These are phyloP conservation scores for Piromyces finnis DNA, from an alignment of 192 early-diverging fungal genomes.

Conservation along the genomic window DNA sequence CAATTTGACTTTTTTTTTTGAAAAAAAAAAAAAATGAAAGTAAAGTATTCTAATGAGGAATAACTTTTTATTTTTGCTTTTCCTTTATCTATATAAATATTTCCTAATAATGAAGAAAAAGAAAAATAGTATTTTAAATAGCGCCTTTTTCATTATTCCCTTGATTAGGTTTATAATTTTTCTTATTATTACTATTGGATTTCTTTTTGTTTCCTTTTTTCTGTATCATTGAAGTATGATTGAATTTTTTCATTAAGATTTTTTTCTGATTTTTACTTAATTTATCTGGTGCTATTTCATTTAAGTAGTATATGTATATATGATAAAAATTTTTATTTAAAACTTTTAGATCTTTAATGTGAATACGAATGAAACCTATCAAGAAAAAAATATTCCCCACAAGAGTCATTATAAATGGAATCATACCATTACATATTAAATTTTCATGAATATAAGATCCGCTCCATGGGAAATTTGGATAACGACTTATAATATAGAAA, in stretches of 20 bases:
- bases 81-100: no score
- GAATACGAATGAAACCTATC: neutral
- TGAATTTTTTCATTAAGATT: neutral
- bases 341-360: neutral
- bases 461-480: neutral
- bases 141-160: no score
- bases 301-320: neutral
- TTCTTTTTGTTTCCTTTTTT: neutral
- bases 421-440: neutral
- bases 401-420: neutral
- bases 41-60: no score
- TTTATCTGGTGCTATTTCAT: neutral
- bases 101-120: no score
- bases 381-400: neutral
- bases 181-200: neutral
- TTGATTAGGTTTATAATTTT: no score
- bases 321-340: neutral
- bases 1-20: no score
- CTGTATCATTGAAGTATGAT: neutral
- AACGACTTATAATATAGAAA: neutral
- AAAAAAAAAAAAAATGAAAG: no score
- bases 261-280: neutral
- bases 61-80: no score
- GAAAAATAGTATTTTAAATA: no score
- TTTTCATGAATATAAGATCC: neutral